Evolutionary conservation across 2,329 filamentous ascomycete species (phyloP).

Genomic region (Rosellinia necatrix): DNA sequence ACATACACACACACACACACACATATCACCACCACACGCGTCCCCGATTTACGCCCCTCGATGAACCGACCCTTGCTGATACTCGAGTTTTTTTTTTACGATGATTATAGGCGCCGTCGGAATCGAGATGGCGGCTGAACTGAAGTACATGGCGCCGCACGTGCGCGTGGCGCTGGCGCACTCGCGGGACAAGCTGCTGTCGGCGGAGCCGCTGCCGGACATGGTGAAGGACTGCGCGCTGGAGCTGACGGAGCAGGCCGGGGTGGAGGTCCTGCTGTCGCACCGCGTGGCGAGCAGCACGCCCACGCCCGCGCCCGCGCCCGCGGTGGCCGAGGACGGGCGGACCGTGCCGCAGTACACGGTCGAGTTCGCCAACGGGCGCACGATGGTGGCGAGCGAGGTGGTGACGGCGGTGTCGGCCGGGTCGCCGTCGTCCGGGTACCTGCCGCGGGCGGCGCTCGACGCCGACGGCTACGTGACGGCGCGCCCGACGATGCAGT

Average conservation of each 20-base stretch:
- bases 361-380: slow-evolving; percentile 64
- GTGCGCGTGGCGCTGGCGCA: slow-evolving; percentile 75
- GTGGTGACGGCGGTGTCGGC: slow-evolving; percentile 73
- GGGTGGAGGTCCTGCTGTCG: slow-evolving; percentile 67
- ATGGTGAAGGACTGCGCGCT: slow-evolving; percentile 68
- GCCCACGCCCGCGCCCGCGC: slow-evolving; percentile 51
- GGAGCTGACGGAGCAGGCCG: slow-evolving; percentile 61
- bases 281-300: slow-evolving; percentile 59
- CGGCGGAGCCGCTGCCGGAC: slow-evolving; percentile 72
- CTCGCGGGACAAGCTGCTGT: slow-evolving; percentile 71
- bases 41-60: slow-evolving; percentile 2
- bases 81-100: neutral
- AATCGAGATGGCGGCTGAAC: slow-evolving; percentile 80
- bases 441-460: slow-evolving; percentile 63
- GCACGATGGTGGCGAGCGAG: slow-evolving; percentile 63
- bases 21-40: too few relatives aligned
- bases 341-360: slow-evolving; percentile 47
- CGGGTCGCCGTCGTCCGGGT: slow-evolving; percentile 64
- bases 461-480: slow-evolving; percentile 69
- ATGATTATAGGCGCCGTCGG: slow-evolving; percentile 66
- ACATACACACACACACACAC: too few relatives aligned
- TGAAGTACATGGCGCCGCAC: slow-evolving; percentile 69
- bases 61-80: neutral
- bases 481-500: slow-evolving; percentile 58
- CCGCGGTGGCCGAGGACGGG: slow-evolving; percentile 51